Evolutionary conservation across 2,329 filamentous ascomycete genomes (phyloP), one percentile per base, ranked within the genome.

Genomic region (Epichloe coenophiala): DNA sequence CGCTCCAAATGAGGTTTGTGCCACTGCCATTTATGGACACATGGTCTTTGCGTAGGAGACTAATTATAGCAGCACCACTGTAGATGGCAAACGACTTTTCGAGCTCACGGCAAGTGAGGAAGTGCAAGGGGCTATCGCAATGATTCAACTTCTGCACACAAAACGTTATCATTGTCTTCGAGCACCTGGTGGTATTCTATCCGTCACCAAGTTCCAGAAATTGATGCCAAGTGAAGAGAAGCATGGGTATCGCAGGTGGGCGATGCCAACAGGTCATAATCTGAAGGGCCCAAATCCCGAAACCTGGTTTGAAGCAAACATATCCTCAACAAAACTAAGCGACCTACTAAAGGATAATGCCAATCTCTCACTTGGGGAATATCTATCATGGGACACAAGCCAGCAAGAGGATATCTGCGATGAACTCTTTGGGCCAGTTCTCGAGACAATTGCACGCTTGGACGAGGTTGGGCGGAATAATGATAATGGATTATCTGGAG

Each of bases 401-500:
- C 66, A 11, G 50, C 58, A 15, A 0, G 52, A 59, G 5, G 59
- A 57, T 2, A 46, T 58, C 0, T 56, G 65, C 17, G 54, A 56
- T 17, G 55, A 58, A 11, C 53, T 68, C 5, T 64, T 59, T 41
- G 53, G 55, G 12, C 59, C 61, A 3, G 62, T 60, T 0, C 37
- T 67, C 5, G 54, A 50, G 2, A 64, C 67, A 59, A 51, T 67
- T 11, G 49, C 54, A 1, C 53, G 57, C n/a, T 64, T 67, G 61
- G 64, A 67, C 48, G 39, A 51, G 0, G 54, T 67, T 12, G 66
- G 66, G 1, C 36, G 44, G 4, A 55, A 52, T 2, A 67, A 66
- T 37, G 49, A 59, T 36, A 63, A 64, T 27, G 55, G 52, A 0
- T 53, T 59, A 40, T 52, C 35, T 17, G 39, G 27, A 11, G 35